Conservation (phyloP, 768 basidiomycete genomes). For the Xerocomellus amylosporus region DNA sequence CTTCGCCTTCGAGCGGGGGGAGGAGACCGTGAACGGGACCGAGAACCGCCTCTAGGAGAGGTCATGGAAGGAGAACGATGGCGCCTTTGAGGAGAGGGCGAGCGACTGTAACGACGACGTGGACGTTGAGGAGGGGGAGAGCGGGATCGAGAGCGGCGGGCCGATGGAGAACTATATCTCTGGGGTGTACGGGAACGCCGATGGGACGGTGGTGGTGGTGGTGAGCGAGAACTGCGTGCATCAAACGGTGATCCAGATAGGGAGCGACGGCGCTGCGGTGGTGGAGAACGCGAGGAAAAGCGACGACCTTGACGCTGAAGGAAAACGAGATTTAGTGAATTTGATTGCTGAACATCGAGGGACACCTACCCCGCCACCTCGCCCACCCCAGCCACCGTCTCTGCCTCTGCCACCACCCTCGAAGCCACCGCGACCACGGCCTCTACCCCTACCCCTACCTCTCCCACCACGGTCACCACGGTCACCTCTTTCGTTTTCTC, state of each 20-base stretch:
- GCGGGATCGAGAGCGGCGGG: conserved; percentile 38
- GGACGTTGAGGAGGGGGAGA: conserved; percentile 23
- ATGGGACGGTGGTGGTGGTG: conserved; percentile 33
- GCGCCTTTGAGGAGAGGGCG: conserved; percentile 26
- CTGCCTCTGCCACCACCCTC: conserved; percentile 49
- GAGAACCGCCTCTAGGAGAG: conserved; percentile 37
- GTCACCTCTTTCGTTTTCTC: conserved; percentile 55
- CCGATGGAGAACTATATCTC: conserved; percentile 35
- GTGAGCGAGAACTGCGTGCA: conserved; percentile 39
- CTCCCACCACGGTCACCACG: conserved; percentile 43
- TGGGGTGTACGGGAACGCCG: conserved; percentile 39
- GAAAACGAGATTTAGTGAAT: conserved; percentile 9
- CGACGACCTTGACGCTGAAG: conserved; percentile 45
- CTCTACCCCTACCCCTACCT: conserved; percentile 59
- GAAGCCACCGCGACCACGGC: conserved; percentile 47
- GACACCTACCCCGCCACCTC: conserved; percentile 51
- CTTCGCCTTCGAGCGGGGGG: conserved; percentile 39
- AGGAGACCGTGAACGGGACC: conserved; percentile 44
- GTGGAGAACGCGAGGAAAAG: conserved; percentile 41
- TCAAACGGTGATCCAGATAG: conserved; percentile 36
- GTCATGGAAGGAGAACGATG: conserved; percentile 33
- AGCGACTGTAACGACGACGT: conserved; percentile 29
- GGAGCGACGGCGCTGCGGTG: conserved; percentile 50
- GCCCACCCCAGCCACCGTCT: conserved; percentile 65
- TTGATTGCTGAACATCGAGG: not conserved